Base-by-base conservation (phyloP, 495 filamentous ascomycete species). In the Elasticomyces elasticus region DNA sequence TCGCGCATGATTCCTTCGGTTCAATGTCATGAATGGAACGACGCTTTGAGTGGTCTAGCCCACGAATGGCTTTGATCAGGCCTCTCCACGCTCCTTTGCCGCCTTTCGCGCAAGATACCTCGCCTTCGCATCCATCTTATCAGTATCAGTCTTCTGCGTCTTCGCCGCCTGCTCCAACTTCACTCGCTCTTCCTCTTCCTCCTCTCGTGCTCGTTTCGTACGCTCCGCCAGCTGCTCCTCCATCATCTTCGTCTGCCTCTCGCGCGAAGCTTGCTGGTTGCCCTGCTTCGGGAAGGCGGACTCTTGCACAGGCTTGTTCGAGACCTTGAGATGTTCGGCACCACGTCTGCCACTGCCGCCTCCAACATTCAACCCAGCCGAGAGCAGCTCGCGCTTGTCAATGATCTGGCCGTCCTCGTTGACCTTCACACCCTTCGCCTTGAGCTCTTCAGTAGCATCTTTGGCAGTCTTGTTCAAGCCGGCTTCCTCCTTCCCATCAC, bases 341-440 rank as follows among this genome's bases (percentile, higher is more conserved):
- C 54, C 54, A 24, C 38, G 20, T 15, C 38, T 43, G 27, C 19
- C 27, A 58, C 78, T 80, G 12, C 78, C 74, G 59, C 82, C 85
- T 19, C 75, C 78, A 13, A 96, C 75, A 55, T 98, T 98, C 37
- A 98, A 71, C 40, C 92, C 92, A 11, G 90, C 91, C 44, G 78
- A 83, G 13, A 98, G 76, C 17, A 98, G 70, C 62, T 96, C 86
- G 20, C 91, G 78, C 74, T 95, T 96, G 64, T 98, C 92, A 19
- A 94, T 85, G 3, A 98, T 84, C 63, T 94, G 81, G 0, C 94
- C 92, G 43, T 97, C 92, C 57, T 97, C 92, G 62, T 96, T 97
- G 60, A 94, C 68, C 13, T 80, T 75, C 5, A 80, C 81, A 1
- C 86, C 90, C 47, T 73, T 69, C 23, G 79, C 76, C 58, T 86